phyloP scores from a whole-genome alignment of 139 green algal species.

The Desmodesmus armatus region DNA sequence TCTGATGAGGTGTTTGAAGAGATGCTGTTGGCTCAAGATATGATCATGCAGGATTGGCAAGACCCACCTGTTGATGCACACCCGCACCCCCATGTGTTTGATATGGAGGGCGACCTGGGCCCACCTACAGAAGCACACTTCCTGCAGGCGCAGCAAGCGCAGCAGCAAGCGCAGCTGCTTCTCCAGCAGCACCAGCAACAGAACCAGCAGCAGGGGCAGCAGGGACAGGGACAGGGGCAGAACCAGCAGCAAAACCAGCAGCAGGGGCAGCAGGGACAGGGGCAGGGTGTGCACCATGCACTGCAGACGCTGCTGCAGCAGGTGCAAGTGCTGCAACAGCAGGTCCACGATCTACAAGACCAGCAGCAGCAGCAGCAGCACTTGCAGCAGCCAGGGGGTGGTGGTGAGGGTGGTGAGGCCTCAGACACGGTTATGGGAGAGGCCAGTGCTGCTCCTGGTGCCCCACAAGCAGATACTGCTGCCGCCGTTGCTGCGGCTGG shows the following conservation, averaged over 20 bases:
- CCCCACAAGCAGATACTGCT: not conserved
- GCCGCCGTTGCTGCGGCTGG: not conserved
- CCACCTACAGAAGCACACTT: no score
- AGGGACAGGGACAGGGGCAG: not conserved
- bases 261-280: constrained; percentile 10
- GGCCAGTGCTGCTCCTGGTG: not conserved
- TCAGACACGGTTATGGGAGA: not conserved
- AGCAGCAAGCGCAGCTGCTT: no score
- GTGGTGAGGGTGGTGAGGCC: not conserved
- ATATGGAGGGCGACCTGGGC: no score
- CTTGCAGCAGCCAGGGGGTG: not conserved
- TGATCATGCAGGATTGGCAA: no score
- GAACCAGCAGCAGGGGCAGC: constrained; percentile 17
- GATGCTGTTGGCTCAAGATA: no score
- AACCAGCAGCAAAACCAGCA: not conserved
- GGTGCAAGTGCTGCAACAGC: not conserved
- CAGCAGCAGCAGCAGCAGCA: constrained; percentile 12
- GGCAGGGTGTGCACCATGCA: not conserved
- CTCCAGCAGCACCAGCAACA: no score
- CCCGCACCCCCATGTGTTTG: no score
- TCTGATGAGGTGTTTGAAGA: no score
- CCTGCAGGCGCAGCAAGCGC: no score
- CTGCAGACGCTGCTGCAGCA: not conserved
- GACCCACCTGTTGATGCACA: no score
- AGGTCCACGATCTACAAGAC: not conserved